Evolutionary conservation across 129 eudicot species (phyloP), one percentile per base, ranked within the genome.

Genomic region (Centrapalus pauciflorus): DNA sequence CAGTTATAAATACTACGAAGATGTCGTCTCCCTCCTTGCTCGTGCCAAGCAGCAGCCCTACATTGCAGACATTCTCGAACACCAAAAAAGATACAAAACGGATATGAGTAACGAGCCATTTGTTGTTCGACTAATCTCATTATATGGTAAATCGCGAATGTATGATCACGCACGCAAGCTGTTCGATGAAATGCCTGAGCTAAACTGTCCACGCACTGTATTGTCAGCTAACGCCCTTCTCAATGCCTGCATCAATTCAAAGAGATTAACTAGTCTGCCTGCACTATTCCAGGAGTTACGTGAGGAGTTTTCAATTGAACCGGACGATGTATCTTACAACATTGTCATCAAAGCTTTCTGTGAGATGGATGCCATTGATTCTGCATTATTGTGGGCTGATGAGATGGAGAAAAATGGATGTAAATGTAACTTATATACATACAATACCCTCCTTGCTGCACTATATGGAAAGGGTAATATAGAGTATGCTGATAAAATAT

Each of bases 121-220:
- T 45, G 76, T 73, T 0, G 71, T 16, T 25, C 66, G 86, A 37
- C 64, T 86, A 26, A 71, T 83, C 12, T 32, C 64, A 2, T 46
- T 77, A 11, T 86, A 86, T 54, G 89, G 86, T 1, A 71, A 71
- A 59, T 64, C 89, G 7, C 34, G 79, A 34, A 86, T 86, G 94
- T 71, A 64, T 50, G 82, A 80, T 5, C 76, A 83, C 33, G 89
- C 94, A 25, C 80, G 55, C 11, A 67, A 86, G 57, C n/a, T 86
- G 86, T 86, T 86, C 66, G 89, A 83, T 14, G 94, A 86, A 83
- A 77, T 86, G 94, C 86, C 89, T 20, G 40, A 86, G 0, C 17
- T 67, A 67, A 74, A 83, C 11, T 80, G 86, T 19, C 64, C 49
- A 0, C 77, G 80, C 0, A 86, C 89, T 2, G 78, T 83, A 8